These are phyloP conservation scores for Myxozyma monticola DNA, from an alignment of 805 yeast genomes.

Conservation along the genomic window DNA sequence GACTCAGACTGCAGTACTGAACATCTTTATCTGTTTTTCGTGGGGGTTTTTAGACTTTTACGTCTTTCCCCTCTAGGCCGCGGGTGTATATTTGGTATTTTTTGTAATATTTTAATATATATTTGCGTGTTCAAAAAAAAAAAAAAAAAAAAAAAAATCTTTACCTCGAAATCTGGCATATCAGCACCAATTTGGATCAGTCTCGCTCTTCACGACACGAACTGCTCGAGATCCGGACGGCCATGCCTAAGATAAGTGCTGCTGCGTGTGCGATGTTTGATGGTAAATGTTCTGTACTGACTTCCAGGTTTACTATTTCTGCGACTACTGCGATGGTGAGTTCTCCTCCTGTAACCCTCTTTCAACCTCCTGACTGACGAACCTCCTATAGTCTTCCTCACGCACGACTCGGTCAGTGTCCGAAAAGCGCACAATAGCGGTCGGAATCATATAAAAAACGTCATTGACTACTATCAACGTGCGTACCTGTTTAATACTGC, in stretches of 20 bases:
- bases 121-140: too few relatives aligned
- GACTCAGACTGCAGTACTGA: too few relatives aligned
- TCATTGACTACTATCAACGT: slow-evolving; percentile 72
- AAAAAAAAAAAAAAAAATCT: too few relatives aligned
- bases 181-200: too few relatives aligned
- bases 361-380: neutral
- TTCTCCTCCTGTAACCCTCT: neutral
- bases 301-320: slow-evolving; percentile 40
- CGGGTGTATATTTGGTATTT: too few relatives aligned
- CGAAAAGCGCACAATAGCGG: slow-evolving; percentile 78
- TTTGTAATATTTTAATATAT: too few relatives aligned
- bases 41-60: too few relatives aligned
- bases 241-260: neutral
- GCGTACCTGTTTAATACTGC: slow-evolving; percentile 27
- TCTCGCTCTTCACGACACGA: too few relatives aligned
- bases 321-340: slow-evolving; percentile 75
- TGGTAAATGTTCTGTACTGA: neutral
- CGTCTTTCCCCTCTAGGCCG: too few relatives aligned
- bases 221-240: too few relatives aligned
- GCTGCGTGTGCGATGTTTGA: neutral
- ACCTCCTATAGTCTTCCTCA: slow-evolving; percentile 54
- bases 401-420: slow-evolving; percentile 88
- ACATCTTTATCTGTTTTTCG: too few relatives aligned
- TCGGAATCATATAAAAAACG: slow-evolving; percentile 67
- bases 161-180: too few relatives aligned